A percentile compares a stretch with the other conserved stretches of the same genome.
These are phyloP conservation scores for Fusarium nanum DNA, from an alignment of 2,329 filamentous ascomycete genomes.

Conservation along the genomic window DNA sequence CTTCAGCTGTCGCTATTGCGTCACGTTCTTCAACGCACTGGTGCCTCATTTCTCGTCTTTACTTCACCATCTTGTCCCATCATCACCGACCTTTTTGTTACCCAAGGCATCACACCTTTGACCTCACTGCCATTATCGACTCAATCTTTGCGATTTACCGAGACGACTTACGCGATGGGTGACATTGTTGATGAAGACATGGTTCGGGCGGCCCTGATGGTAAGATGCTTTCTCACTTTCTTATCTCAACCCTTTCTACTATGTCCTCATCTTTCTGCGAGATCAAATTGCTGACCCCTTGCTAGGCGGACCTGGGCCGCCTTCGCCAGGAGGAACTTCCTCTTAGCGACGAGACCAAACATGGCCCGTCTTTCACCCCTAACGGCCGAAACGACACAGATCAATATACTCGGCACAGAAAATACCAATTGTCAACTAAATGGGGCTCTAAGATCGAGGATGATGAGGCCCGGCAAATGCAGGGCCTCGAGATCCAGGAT, in stretches of 20 bases:
- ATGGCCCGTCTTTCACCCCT: conserved; percentile 28
- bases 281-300: neutral
- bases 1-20: neutral
- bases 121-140: neutral
- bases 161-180: conserved; percentile 23
- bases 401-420: neutral
- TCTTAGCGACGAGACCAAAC: conserved; percentile 18
- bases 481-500: conserved; percentile 34
- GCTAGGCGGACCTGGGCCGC: conserved; percentile 41
- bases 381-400: conserved; percentile 15
- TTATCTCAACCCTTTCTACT: neutral
- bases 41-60: neutral
- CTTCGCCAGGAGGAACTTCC: conserved; percentile 44
- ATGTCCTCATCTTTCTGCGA: neutral
- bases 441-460: conserved; percentile 40
- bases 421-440: conserved; percentile 2
- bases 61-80: neutral
- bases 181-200: conserved; percentile 11
- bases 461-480: conserved; percentile 38
- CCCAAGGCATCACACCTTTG: neutral
- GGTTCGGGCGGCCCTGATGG: conserved; percentile 27
- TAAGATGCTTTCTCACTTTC: conserved; percentile 13
- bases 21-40: neutral
- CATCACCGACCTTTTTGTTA: neutral
- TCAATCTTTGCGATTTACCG: neutral